Percentiles rank a stretch among this genome's conserved stretches.
These are phyloP conservation scores for Peronospora farinosa DNA, from an alignment of 352 stramenopile species.

Conservation along the genomic window DNA sequence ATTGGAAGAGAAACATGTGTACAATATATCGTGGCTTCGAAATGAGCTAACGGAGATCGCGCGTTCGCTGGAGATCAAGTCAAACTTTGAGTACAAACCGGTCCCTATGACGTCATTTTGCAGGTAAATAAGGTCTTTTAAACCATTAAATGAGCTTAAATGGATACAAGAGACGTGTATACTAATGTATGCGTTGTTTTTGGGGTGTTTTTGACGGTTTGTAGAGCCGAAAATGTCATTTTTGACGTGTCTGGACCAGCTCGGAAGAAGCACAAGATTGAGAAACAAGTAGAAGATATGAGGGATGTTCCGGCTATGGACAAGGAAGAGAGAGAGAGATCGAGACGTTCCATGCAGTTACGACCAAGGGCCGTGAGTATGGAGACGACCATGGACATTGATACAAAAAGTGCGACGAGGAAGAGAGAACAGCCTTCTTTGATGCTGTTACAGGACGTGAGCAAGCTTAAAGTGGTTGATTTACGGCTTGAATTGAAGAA, in stretches of 20 bases:
- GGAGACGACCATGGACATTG: slow-evolving; percentile 2
- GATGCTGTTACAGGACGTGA: slow-evolving; percentile 11
- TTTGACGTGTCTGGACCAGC: slow-evolving; percentile 1
- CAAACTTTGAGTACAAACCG: slow-evolving; percentile 31
- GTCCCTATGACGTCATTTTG: slow-evolving; percentile 13
- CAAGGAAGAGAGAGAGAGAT: slow-evolving; percentile 1
- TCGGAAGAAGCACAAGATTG: slow-evolving; percentile 27
- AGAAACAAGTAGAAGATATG: background rate
- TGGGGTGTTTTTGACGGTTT: background rate
- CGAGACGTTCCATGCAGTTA: slow-evolving; percentile 14
- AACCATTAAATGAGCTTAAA: background rate
- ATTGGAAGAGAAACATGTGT: slow-evolving; percentile 40
- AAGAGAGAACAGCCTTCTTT: slow-evolving; percentile 33
- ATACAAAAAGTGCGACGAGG: slow-evolving; percentile 24
- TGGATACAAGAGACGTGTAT: background rate
- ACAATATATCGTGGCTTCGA: slow-evolving; percentile 46
- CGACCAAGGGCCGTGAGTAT: slow-evolving; percentile 1
- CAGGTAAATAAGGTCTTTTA: slow-evolving; percentile 8
- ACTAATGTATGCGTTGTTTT: background rate
- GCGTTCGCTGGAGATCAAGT: slow-evolving; percentile 41
- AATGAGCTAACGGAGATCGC: slow-evolving; percentile 45
- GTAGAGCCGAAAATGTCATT: slow-evolving; percentile 8
- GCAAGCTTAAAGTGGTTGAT: slow-evolving; percentile 43
- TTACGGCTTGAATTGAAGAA: slow-evolving; percentile 55
- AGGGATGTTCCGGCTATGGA: background rate